A percentile compares a stretch with the other conserved stretches of the same genome.
phyloP scores from a whole-genome alignment of 1,284 basidiomycete species.

The Puccinia horiana region DNA sequence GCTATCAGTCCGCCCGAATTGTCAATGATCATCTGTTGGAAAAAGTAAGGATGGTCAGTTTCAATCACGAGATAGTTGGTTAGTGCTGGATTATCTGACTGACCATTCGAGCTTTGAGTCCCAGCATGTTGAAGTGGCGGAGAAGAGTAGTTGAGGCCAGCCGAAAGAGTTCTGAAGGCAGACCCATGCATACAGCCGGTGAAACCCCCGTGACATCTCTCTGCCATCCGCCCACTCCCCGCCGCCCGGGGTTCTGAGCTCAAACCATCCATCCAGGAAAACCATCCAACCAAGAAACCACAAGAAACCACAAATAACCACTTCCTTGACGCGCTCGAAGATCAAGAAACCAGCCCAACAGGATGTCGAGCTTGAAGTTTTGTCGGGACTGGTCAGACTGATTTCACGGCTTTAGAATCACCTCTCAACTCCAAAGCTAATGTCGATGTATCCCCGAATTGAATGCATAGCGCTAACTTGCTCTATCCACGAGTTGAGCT shows the following conservation, averaged over 20 bases:
- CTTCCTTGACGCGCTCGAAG: background rate
- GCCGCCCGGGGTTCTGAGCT: no score
- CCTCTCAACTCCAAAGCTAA: background rate
- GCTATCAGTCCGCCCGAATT: conserved; percentile 96
- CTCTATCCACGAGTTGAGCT: conserved; percentile 32
- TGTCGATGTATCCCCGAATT: background rate
- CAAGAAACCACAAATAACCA: background rate
- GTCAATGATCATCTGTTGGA: conserved; percentile 71
- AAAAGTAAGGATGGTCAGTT: background rate
- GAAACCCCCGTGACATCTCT: background rate
- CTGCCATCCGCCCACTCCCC: background rate
- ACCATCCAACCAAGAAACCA: background rate
- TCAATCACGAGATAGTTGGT: background rate
- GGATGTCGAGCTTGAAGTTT: conserved; percentile 44
- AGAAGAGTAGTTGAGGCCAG: background rate
- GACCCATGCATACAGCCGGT: background rate
- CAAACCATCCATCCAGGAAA: background rate
- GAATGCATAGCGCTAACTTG: conserved; percentile 1
- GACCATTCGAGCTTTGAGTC: conserved; percentile 49
- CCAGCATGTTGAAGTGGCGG: conserved; percentile 28
- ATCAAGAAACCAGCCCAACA: background rate
- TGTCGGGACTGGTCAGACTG: conserved; percentile 41
- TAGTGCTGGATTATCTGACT: background rate
- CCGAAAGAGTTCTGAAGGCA: background rate
- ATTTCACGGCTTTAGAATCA: background rate